Evolutionary conservation across 345 rosid species (phyloP).

Genomic region (Bretschneidera sinensis): DNA sequence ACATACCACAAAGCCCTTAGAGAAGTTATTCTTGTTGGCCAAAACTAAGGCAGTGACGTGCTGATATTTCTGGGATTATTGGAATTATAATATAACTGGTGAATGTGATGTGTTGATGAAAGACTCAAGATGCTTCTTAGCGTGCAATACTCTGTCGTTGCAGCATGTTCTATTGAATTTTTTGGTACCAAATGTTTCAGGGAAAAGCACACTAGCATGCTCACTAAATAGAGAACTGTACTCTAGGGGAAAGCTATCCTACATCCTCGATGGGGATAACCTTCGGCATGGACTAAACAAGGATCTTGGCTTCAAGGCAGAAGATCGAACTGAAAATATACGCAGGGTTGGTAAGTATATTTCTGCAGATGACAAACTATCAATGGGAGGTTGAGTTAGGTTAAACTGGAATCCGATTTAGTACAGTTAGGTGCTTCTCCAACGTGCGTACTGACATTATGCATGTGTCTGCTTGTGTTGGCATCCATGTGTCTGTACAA

Average conservation of each 20-base stretch:
- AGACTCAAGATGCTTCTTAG: too few species aligned
- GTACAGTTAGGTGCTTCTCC: not conserved
- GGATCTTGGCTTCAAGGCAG: constrained; percentile 77
- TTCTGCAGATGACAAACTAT: not conserved
- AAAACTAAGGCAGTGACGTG: not conserved
- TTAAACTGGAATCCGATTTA: not conserved
- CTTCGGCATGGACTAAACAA: constrained; percentile 86
- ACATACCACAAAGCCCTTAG: not conserved
- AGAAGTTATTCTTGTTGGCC: not conserved
- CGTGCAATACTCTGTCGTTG: not conserved
- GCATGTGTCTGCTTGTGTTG: too few species aligned
- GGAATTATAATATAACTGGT: too few species aligned
- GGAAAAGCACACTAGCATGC: constrained; percentile 92
- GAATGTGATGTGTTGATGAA: too few species aligned
- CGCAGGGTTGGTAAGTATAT: constrained; percentile 81
- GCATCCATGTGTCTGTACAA: too few species aligned
- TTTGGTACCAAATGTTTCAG: constrained; percentile 27
- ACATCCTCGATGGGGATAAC: constrained; percentile 88
- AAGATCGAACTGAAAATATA: constrained; percentile 86
- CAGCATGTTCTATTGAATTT: not conserved
- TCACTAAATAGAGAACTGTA: constrained; percentile 63
- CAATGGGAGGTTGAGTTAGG: not conserved
- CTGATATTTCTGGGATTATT: too few species aligned
- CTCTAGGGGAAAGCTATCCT: constrained; percentile 65
- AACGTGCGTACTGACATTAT: not conserved